Conservation (phyloP, 106 monocot genomes). For the Dendrobium nobile region DNA sequence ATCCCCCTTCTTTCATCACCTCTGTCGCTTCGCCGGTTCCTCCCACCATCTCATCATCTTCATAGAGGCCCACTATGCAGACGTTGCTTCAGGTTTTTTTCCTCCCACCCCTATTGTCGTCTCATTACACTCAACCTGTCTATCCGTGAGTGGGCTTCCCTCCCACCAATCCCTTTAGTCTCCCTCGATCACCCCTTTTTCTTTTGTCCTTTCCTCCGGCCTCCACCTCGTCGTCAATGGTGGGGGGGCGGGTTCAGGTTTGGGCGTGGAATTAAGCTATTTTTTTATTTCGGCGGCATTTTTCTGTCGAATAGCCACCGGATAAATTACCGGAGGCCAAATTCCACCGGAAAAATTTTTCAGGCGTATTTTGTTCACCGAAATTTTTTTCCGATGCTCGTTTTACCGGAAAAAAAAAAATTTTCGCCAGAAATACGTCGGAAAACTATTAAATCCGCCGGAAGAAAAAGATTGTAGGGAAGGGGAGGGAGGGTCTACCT, state of each 20-base stretch:
- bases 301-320: too few relatives aligned
- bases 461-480: too few relatives aligned
- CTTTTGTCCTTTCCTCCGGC: slow-evolving; percentile 22
- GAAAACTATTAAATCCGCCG: too few relatives aligned
- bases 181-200: slow-evolving; percentile 29
- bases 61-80: slow-evolving; percentile 22
- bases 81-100: neutral
- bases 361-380: too few relatives aligned
- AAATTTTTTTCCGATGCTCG: too few relatives aligned
- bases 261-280: too few relatives aligned
- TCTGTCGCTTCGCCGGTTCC: slow-evolving; percentile 12
- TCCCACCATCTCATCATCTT: slow-evolving; percentile 22
- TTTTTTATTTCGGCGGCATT: too few relatives aligned
- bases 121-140: slow-evolving; percentile 23
- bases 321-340: too few relatives aligned
- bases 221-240: slow-evolving; percentile 31
- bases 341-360: too few relatives aligned
- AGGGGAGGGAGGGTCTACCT: neutral
- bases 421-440: too few relatives aligned
- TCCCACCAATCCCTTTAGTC: slow-evolving; percentile 24
- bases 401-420: too few relatives aligned
- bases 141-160: slow-evolving; percentile 14
- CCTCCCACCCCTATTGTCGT: slow-evolving; percentile 13
- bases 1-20: slow-evolving; percentile 31
- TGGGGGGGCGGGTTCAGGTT: slow-evolving; percentile 15